Percentiles rank a stretch among this genome's conserved stretches.
Evolutionary conservation across 2,329 filamentous ascomycete genomes (phyloP).

Genomic region (Hypoxylon sp.): DNA sequence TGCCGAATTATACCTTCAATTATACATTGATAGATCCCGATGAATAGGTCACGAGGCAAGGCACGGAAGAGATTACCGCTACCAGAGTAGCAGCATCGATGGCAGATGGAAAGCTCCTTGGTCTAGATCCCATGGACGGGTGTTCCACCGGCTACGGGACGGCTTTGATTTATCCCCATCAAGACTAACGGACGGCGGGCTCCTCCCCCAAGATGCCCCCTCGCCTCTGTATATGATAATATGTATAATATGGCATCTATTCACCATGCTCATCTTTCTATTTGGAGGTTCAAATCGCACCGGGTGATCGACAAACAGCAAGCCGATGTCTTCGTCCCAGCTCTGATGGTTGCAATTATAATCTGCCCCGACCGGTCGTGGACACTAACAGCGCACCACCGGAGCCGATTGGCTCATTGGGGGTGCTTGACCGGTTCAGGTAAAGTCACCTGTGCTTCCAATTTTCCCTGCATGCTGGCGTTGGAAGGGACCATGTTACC

Average conservation of each 20-base stretch:
- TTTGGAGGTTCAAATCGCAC: conserved; percentile 22
- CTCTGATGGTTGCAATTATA: conserved; percentile 10
- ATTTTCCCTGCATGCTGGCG: conserved; percentile 7
- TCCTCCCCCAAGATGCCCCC: conserved; percentile 16
- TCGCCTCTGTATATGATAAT: background rate
- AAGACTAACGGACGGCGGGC: conserved; percentile 17
- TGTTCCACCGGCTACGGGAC: conserved; percentile 31
- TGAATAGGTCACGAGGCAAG: conserved; percentile 28
- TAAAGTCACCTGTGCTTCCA: conserved; percentile 7
- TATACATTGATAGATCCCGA: conserved; percentile 20
- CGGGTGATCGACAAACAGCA: conserved; percentile 16
- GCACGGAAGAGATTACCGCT: conserved; percentile 12
- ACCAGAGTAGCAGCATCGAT: conserved; percentile 20
- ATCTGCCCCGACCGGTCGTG: conserved; percentile 18
- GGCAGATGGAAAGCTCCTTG: conserved; percentile 26
- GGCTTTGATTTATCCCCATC: conserved; percentile 34
- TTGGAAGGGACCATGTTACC: conserved; percentile 14
- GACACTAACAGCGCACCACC: conserved; percentile 20
- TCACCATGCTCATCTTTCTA: conserved; percentile 16
- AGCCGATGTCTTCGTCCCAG: conserved; percentile 12
- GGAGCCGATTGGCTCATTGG: conserved; percentile 30
- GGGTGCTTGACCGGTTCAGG: conserved; percentile 14
- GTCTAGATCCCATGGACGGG: conserved; percentile 38
- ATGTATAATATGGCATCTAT: conserved; percentile 6
- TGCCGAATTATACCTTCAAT: conserved; percentile 31